Base-by-base conservation (phyloP, 768 basidiomycete genomes). In the Lactarius psammicola region DNA sequence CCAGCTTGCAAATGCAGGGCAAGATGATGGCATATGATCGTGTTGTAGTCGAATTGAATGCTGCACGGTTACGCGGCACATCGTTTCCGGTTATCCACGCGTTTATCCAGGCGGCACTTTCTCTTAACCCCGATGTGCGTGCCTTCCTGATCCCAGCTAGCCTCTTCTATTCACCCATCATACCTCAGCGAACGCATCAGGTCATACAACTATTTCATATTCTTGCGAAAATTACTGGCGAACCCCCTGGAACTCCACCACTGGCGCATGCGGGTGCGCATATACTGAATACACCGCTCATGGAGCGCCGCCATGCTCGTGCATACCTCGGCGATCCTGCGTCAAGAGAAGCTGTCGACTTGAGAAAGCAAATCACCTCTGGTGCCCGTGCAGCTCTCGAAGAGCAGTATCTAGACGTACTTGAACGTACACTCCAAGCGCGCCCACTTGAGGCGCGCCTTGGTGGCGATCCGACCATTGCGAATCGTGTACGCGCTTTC, bases 21-120 rank as follows among this genome's bases (percentile, higher is more conserved):
- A 92, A 92, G 77, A 95, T 98, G 95, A 93, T 98, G 90, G 88
- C 87, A 15, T 99, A 98, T 75, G 92, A 95, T 79, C 85, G 86
- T 56, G 87, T 91, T 36, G 80, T 98, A 51, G 80, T 84, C 8
- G 86, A 92, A 28, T 79, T 98, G 59, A 95, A 97, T 78, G 76
- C 80, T 44, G 84, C 90, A 0, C 80, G 94, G 51, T 77, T 88
- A 20, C 84, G 87, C 3, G 88, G 85, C 20, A 86, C 81, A 6
- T 92, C 88, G 2, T 94, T 83, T 75, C 90, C 92, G 7, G 81
- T 94, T 66, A 77, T 94, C 9, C 89, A 92, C 70, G 78, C 86
- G 1, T 80, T 93, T 51, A 83, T 86, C 53, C 83, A 89, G 61
- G 89, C 89, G 10, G 85, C 90, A 7, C 76, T 82, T 8, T 77